Conservation (phyloP, 306 rosid species). For the Vachellia pachyceras region DNA sequence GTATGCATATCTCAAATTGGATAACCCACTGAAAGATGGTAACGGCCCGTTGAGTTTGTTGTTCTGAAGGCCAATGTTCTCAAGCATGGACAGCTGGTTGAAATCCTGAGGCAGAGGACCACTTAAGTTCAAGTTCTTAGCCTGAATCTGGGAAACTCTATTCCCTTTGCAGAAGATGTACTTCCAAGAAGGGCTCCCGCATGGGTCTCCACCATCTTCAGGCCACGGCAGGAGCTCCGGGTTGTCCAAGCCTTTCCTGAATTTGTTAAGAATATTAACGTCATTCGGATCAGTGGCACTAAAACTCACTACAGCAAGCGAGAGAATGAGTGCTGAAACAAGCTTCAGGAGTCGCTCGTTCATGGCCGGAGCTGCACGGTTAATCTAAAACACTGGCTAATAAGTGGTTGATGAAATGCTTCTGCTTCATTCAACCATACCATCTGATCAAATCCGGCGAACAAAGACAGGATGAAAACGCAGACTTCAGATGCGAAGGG, state of each 20-base stretch:
- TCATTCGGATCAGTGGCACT: slow-evolving; percentile 70
- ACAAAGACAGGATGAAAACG: not conserved
- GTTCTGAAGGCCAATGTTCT: slow-evolving; percentile 77
- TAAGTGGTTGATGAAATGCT: slow-evolving; percentile 34
- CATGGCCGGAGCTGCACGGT: slow-evolving; percentile 44
- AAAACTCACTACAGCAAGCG: slow-evolving; percentile 38
- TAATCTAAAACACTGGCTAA: slow-evolving; percentile 40
- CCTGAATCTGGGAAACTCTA: slow-evolving; percentile 81
- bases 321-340: slow-evolving; percentile 32
- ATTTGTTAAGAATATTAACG: slow-evolving; percentile 58
- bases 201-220: slow-evolving; percentile 64
- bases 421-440: slow-evolving; percentile 36
- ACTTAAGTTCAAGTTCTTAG: slow-evolving; percentile 58
- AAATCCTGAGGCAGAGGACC: slow-evolving; percentile 78
- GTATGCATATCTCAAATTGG: slow-evolving; percentile 51
- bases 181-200: slow-evolving; percentile 64
- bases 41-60: slow-evolving; percentile 68
- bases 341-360: slow-evolving; percentile 31
- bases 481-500: slow-evolving; percentile 22
- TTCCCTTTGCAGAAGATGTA: slow-evolving; percentile 60
- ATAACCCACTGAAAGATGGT: slow-evolving; percentile 69
- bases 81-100: slow-evolving; percentile 68
- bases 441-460: not conserved
- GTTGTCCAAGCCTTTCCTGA: slow-evolving; percentile 62
- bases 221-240: slow-evolving; percentile 88